Conservation (phyloP, 345 rosid genomes). For the Populus simonii region DNA sequence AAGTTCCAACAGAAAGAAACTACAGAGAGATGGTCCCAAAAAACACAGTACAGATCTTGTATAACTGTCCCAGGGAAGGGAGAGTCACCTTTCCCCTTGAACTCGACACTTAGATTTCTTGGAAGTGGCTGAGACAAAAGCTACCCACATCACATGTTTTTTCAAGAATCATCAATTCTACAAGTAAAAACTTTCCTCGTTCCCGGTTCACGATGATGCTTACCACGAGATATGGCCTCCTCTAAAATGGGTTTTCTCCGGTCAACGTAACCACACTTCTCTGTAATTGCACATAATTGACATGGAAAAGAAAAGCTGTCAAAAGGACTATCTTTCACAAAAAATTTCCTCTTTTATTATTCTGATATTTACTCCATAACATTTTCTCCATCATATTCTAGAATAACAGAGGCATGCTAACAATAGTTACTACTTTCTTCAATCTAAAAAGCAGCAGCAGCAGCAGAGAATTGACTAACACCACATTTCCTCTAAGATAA, state of each 20-base stretch:
- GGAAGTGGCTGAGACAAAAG: constrained; percentile 15
- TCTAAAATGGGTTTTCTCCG: not conserved
- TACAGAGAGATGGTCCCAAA: not conserved
- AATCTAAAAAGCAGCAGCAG: not conserved
- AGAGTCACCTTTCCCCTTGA: not conserved
- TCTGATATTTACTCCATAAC: not conserved
- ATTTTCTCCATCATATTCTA: not conserved
- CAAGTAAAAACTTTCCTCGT: not conserved
- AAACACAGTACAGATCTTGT: no score
- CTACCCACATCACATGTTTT: constrained; percentile 19
- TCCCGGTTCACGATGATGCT: not conserved
- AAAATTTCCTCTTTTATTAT: not conserved
- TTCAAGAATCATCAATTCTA: not conserved
- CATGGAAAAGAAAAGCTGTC: not conserved
- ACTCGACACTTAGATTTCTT: not conserved
- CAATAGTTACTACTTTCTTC: not conserved
- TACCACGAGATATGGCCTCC: not conserved
- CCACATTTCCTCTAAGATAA: not conserved
- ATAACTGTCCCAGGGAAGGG: not conserved
- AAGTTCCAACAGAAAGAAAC: not conserved
- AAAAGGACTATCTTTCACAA: not conserved
- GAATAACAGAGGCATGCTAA: not conserved
- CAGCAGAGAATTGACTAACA: not conserved
- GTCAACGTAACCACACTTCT: not conserved
- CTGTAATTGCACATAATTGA: not conserved